A percentile compares a stretch with the other conserved stretches of the same genome.
phyloP scores from a whole-genome alignment of 179 eudicot species.

The Nepenthes alata region DNA sequence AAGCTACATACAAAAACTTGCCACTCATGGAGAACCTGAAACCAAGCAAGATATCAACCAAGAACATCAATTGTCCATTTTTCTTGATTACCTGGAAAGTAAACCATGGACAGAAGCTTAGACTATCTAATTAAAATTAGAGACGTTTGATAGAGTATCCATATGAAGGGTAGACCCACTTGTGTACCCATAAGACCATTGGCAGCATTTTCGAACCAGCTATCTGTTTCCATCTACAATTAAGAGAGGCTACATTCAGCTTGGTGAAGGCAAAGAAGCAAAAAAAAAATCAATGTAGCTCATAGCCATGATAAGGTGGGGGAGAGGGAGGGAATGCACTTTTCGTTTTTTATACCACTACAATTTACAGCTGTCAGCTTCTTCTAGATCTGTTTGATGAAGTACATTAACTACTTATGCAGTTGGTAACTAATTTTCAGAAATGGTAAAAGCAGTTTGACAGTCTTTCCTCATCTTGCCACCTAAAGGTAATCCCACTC shows the following conservation, averaged over 20 bases:
- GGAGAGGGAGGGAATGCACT: no score
- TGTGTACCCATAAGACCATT: constrained; percentile 97
- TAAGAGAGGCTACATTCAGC: no score
- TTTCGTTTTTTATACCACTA: no score
- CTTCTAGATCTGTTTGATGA: no score
- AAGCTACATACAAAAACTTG: constrained; percentile 43
- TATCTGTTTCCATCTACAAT: constrained; percentile 82
- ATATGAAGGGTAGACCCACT: constrained; percentile 21
- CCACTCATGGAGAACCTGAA: constrained; percentile 88
- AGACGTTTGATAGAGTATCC: not conserved
- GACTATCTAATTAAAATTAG: not conserved
- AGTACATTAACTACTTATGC: no score
- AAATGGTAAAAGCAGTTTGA: no score
- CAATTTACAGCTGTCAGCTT: no score
- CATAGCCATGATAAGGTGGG: not conserved
- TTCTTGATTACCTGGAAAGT: constrained; percentile 42
- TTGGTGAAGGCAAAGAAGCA: no score
- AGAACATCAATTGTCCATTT: constrained; percentile 59
- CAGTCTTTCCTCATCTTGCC: no score
- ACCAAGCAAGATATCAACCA: constrained; percentile 71
- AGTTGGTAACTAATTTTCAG: no score
- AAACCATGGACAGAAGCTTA: not conserved
- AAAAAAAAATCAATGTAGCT: not conserved
- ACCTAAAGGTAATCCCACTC: no score
- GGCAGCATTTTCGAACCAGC: constrained; percentile 97